Evolutionary conservation across 2,329 filamentous ascomycete genomes (phyloP).

Genomic region (Colletotrichum cordylinicola): DNA sequence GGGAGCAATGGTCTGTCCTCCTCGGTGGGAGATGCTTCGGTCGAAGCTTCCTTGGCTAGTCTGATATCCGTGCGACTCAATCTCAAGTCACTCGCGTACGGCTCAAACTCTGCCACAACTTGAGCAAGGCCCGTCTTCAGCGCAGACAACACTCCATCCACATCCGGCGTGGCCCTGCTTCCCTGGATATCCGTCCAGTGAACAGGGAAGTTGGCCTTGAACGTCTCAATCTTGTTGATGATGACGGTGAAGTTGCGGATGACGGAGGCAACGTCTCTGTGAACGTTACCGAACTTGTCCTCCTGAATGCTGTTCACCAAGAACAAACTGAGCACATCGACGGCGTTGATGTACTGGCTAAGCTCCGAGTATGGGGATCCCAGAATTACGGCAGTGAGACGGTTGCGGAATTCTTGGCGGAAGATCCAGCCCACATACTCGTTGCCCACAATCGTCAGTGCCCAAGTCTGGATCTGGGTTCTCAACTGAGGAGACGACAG

Average conservation of each 20-base stretch:
- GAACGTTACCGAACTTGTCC: constrained; percentile 86
- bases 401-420: constrained; percentile 70
- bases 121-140: constrained; percentile 70
- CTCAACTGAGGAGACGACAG: constrained; percentile 55
- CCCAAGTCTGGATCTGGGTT: constrained; percentile 53
- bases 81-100: constrained; percentile 74
- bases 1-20: constrained; percentile 14
- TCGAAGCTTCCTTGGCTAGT: constrained; percentile 72
- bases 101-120: constrained; percentile 74
- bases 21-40: constrained; percentile 26
- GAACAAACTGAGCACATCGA: constrained; percentile 72
- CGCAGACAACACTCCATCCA: constrained; percentile 71
- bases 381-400: constrained; percentile 71
- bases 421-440: constrained; percentile 71
- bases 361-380: constrained; percentile 76
- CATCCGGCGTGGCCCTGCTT: constrained; percentile 62
- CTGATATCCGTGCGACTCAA: constrained; percentile 75
- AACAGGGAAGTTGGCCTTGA: constrained; percentile 62
- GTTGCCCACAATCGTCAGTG: constrained; percentile 49
- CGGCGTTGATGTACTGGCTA: constrained; percentile 72
- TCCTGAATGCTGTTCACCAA: constrained; percentile 77
- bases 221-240: constrained; percentile 72
- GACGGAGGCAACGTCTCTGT: constrained; percentile 77
- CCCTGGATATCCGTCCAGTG: constrained; percentile 83
- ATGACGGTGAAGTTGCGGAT: constrained; percentile 75